These are phyloP conservation scores for Elongisporangium undulatum DNA, from an alignment of 352 stramenopile species.

Conservation along the genomic window DNA sequence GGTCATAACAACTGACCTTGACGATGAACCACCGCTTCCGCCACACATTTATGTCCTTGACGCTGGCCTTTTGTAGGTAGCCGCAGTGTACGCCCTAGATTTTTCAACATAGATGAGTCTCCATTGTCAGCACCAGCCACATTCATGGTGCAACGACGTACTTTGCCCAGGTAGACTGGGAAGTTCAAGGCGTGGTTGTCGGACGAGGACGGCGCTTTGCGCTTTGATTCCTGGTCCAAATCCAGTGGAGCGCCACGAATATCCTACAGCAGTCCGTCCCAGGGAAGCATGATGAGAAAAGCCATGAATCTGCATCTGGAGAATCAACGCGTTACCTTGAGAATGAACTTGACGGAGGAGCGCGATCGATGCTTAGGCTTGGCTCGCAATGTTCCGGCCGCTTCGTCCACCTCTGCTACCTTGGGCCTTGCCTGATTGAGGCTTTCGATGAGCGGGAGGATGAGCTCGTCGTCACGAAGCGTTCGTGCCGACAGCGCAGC, in stretches of 20 bases:
- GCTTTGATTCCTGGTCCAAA: constrained; percentile 44
- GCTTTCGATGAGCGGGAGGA: constrained; percentile 66
- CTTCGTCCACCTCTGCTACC: constrained; percentile 43
- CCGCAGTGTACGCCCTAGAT: constrained; percentile 63
- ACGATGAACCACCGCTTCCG: constrained; percentile 85
- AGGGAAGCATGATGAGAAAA: constrained; percentile 4
- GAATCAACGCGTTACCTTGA: constrained; percentile 42
- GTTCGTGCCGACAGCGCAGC: constrained; percentile 64
- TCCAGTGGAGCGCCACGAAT: constrained; percentile 65
- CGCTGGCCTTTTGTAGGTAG: constrained; percentile 78
- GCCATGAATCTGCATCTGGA: neutral
- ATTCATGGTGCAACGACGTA: constrained; percentile 9
- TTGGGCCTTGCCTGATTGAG: constrained; percentile 49
- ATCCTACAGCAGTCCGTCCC: constrained; percentile 36
- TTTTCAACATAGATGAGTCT: neutral
- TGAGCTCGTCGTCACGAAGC: constrained; percentile 73
- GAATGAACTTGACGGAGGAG: constrained; percentile 74
- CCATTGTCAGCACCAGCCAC: neutral
- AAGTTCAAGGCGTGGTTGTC: constrained; percentile 56
- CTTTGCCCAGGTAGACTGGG: constrained; percentile 68
- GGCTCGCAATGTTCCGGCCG: constrained; percentile 29
- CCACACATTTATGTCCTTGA: constrained; percentile 76
- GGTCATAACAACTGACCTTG: constrained; percentile 28
- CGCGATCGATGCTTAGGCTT: constrained; percentile 60
- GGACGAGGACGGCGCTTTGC: constrained; percentile 19